Percentiles rank a stretch among this genome's conserved stretches.
Evolutionary conservation across 805 yeast species (phyloP).

Genomic region (Metschnikowia koreensis): DNA sequence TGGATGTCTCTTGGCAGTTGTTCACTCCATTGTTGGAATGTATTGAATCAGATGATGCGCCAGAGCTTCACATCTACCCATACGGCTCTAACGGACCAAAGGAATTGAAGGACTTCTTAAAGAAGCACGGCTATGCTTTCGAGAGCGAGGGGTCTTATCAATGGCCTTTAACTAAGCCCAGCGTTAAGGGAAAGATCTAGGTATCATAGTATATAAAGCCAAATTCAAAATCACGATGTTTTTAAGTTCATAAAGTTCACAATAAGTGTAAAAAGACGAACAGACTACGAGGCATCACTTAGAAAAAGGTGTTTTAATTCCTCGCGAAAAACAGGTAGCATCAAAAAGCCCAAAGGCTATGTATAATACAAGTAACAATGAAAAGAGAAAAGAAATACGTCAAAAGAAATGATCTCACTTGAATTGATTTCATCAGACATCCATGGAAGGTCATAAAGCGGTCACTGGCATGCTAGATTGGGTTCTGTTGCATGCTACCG

Average conservation of each 20-base stretch:
- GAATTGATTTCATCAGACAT: constrained; percentile 65
- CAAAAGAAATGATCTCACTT: not conserved
- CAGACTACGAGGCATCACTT: not conserved
- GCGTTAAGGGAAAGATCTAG: constrained; percentile 29
- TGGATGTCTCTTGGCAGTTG: constrained; percentile 87
- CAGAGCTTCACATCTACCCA: constrained; percentile 66
- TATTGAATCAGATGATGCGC: constrained; percentile 70
- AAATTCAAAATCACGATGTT: not conserved
- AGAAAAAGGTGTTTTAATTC: no score
- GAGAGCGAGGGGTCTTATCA: constrained; percentile 65
- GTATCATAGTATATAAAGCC: not conserved
- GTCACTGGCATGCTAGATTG: constrained; percentile 82
- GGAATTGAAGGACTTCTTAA: constrained; percentile 57
- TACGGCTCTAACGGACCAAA: constrained; percentile 93
- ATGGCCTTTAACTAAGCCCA: constrained; percentile 82
- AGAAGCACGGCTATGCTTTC: constrained; percentile 70
- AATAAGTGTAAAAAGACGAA: not conserved
- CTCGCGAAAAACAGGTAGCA: not conserved
- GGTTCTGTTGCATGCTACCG: constrained; percentile 90
- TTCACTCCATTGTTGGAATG: constrained; percentile 87
- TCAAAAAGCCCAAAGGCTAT: not conserved
- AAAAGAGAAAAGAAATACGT: not conserved
- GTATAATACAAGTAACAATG: not conserved
- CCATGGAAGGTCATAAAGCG: constrained; percentile 87
- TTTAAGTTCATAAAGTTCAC: not conserved